These are phyloP conservation scores for Pichia occidentalis DNA, from an alignment of 805 yeast species.

Conservation along the genomic window DNA sequence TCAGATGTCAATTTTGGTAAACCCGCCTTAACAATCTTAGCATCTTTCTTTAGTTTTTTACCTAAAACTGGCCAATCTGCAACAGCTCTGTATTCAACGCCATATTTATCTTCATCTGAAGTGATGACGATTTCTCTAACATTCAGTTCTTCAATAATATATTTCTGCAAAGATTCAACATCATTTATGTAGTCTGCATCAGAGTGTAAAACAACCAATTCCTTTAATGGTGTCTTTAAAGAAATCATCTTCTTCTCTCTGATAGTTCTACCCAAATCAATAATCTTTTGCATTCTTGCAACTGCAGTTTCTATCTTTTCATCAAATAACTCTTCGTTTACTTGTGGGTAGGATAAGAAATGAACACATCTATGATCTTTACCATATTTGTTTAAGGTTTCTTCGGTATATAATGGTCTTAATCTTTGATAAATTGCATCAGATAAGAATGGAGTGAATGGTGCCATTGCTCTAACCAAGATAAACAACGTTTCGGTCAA, in stretches of 20 bases:
- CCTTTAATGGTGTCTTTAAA: slow-evolving; percentile 88
- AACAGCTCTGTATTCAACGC: slow-evolving; percentile 86
- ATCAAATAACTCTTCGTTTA: slow-evolving; percentile 74
- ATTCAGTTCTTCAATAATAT: slow-evolving; percentile 86
- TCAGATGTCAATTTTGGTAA: slow-evolving; percentile 75
- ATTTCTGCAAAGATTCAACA: slow-evolving; percentile 66
- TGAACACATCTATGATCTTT: slow-evolving; percentile 81
- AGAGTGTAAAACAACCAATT: slow-evolving; percentile 77
- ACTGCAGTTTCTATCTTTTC: slow-evolving; percentile 82
- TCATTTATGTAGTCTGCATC: slow-evolving; percentile 71
- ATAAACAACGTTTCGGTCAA: slow-evolving; percentile 85
- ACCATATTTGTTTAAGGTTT: slow-evolving; percentile 42
- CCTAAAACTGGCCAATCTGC: slow-evolving; percentile 99
- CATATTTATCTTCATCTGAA: slow-evolving; percentile 83
- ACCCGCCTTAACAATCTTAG: slow-evolving; percentile 89
- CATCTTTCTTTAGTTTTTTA: slow-evolving; percentile 92
- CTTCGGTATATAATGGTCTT: slow-evolving; percentile 53
- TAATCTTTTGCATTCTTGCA: slow-evolving; percentile 92
- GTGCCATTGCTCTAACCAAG: slow-evolving; percentile 94
- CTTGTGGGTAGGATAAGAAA: slow-evolving; percentile 85
- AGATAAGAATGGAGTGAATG: slow-evolving; percentile 94
- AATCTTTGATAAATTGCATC: slow-evolving; percentile 82
- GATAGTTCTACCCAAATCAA: slow-evolving; percentile 91
- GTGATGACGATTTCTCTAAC: slow-evolving; percentile 84
- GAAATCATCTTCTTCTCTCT: slow-evolving; percentile 95